Evolutionary conservation across 2,329 filamentous ascomycete genomes (phyloP), one percentile per base, ranked within the genome.

Genomic region (Fusarium luffae): DNA sequence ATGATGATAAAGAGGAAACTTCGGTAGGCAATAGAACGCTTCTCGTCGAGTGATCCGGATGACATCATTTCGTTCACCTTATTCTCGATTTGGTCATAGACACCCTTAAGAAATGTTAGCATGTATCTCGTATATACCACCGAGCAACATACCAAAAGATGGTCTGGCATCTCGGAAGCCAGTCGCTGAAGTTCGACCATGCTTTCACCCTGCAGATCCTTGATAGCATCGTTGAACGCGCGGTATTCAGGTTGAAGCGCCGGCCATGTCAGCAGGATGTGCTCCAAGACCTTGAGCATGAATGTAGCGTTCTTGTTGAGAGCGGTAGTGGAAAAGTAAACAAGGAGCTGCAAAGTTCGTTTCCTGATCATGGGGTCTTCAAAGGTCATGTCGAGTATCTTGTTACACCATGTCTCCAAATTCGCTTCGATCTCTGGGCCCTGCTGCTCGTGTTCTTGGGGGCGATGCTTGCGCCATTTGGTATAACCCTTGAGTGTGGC

Each of bases 1-100:
- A 96, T 91, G 67, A 99, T 96, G 63, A 97, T 96, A 78, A 99
- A 97, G 1, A 98, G 85, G 68, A 98, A 95, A 12, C 94, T 95
- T 72, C 90, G 92, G 75, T 97, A 94, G 3, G 94, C 93, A 75
- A 96, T 90, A 60, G 93, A 89, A 32, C 94, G 88, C 76, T 94
- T 93, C 74, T 95, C 91, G 75, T 98, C 95, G 30, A 92, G 82
- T 56, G 87, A 86, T 30, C 92, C 89, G 49, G 92, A 88, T 66
- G 89, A 85, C 77, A 92, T 86, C 83, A 97, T 90, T 77, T 95
- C 92, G 63, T 91, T 91, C 63, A 98, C 90, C 75, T 93, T 93
- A 40, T 85, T 86, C 77, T 97, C 93, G 28, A 99, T 88, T 72
- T 96, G 89, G 61, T 95, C 92, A 77, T 98, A 98, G 28, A 97